Evolutionary conservation across 2,329 filamentous ascomycete genomes (phyloP), one percentile per base, ranked within the genome.

Genomic region (Coniochaeta sp.): DNA sequence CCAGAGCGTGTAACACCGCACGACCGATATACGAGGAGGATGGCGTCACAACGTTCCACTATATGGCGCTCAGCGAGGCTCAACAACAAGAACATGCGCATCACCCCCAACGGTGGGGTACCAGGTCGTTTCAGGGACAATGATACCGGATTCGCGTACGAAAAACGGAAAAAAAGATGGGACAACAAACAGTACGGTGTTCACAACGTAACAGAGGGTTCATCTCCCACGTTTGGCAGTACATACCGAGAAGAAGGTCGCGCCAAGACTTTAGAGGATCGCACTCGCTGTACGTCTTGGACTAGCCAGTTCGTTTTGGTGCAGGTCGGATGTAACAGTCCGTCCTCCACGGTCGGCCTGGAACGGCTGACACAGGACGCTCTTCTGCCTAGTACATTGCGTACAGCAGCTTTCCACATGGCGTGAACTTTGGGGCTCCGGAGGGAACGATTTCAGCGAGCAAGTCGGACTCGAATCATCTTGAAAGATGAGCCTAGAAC

Each of bases 1-100:
- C 50, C 82, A 84, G 69, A 85, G 82, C 69, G 80, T 83, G 67
- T 83, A 64, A 62, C 40, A 72, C 64, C 12, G 34, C 33, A 57
- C 54, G 34, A 26, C 11, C 31, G 47, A 31, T n/a, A 57, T 24
- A 22, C 31, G 54, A 38, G 47, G 31, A 52, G 11, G 22, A 52
- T 1, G 24, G 47, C 22, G 14, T 24, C 22, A 22, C 11, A 52
- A 52, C 47, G 31, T 28, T n/a, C 14, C 26, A 52, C 12, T 28
- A 28, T 52, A 16, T 17, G 24, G 47, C 31, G 24, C 47, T 52
- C 22, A 24, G 47, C 47, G 47, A 26, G 31, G 47, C 24, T 52
- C 47, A 52, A 52, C 26, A 16, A 28, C 22, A 28, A 52, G 14
- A 6, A 26, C 22, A 26, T 14, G 26, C 19, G 47, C 47, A 52